phyloP scores from a whole-genome alignment of 179 eudicot species.

The Beta corolliflora region DNA sequence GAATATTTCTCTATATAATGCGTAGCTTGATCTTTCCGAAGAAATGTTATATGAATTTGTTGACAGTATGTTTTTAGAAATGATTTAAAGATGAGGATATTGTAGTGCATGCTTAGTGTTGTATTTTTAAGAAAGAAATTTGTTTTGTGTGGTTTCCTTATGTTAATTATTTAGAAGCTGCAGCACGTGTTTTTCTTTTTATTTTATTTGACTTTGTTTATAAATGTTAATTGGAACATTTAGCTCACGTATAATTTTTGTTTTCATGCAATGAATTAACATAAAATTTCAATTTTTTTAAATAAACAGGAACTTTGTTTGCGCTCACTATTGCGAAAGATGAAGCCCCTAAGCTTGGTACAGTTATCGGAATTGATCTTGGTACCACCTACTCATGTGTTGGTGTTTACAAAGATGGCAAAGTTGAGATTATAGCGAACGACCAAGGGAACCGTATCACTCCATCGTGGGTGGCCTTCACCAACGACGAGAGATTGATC shows the following conservation, averaged over 20 bases:
- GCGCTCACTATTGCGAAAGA: slow-evolving; percentile 42
- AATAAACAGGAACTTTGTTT: slow-evolving; percentile 35
- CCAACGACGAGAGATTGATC: slow-evolving; percentile 37
- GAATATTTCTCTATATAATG: background rate
- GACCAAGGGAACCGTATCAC: slow-evolving; percentile 49
- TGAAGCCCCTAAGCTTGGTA: slow-evolving; percentile 51
- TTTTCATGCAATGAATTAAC: slow-evolving; percentile 1
- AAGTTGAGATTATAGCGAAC: slow-evolving; percentile 42
- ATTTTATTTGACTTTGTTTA: background rate
- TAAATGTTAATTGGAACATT: background rate
- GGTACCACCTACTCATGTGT: slow-evolving; percentile 47
- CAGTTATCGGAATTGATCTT: slow-evolving; percentile 46
- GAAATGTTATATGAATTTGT: background rate
- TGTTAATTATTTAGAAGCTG: background rate
- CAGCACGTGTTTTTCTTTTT: too few relatives aligned
- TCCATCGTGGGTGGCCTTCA: slow-evolving; percentile 45
- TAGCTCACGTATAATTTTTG: background rate
- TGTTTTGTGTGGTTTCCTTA: background rate
- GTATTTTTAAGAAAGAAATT: background rate
- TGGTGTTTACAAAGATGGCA: slow-evolving; percentile 44
- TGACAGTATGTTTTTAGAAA: background rate
- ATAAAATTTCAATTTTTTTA: background rate
- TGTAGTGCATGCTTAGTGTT: background rate
- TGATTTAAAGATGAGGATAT: too few relatives aligned
- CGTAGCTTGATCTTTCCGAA: background rate